Evolutionary conservation across 345 rosid species (phyloP), one percentile per base, ranked within the genome.

Genomic region (Litchi chinensis): DNA sequence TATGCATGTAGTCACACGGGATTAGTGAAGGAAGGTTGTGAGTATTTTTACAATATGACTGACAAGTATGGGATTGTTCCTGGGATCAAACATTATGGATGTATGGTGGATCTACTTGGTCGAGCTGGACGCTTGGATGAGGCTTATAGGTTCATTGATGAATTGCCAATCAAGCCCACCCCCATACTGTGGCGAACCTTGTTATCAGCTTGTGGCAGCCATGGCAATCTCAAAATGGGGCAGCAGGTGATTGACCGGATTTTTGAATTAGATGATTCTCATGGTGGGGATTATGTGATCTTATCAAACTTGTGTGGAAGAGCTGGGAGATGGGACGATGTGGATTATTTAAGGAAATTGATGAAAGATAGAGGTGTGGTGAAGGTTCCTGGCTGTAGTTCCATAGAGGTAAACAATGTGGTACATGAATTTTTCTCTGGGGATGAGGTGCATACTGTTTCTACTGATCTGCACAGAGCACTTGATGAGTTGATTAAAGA

Each of bases 1-100:
- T 83, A 93, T 73, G 94, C 98, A 63, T 93, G 98, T 62, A 92
- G 98, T 64, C 98, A 95, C 87, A 89, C 88, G 19, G 98, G 98
- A 72, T 76, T 90, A 54, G 89, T 93, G 26, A 88, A 81, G 65
- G 91, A 91, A 83, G 98, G 97, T 68, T 81, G 81, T 11, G 57
- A 77, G 52, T 86, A 85, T 82, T 95, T 93, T 79, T 75, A 83
- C 56, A 62, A 77, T 62, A 93, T 95, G 97, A 79, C 79, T 18
- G 80, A 87, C 39, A 77, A 80, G 41, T 87, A 83, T 28, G 43
- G 84, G 68, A 85, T 91, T 76, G 62, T 77, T 79, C 97, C 97
- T 0, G 77, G 89, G 56, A 79, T 89, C 41, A 93, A 91, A 82
- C 98, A 95, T 89, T 92, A 89, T 59, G 98, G 97, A 62, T 93